Percentiles rank a stretch among this genome's conserved stretches.
These are phyloP conservation scores for Taphrina pruni DNA, from an alignment of 1,139 yeast genomes.

Conservation along the genomic window DNA sequence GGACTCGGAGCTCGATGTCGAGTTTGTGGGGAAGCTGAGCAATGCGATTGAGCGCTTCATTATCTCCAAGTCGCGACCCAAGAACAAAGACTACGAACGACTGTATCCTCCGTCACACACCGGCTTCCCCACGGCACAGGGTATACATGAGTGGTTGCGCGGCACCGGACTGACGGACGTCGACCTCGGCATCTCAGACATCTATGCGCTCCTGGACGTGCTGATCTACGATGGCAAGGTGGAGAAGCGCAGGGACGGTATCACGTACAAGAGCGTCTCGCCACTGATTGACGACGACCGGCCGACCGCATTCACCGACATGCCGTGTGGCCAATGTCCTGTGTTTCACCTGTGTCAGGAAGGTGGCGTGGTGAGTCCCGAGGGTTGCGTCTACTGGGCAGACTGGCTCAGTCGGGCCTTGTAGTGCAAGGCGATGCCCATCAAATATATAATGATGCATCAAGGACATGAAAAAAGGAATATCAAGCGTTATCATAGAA, in stretches of 20 bases:
- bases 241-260: conserved; percentile 62
- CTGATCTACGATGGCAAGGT: conserved; percentile 83
- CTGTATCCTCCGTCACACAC: conserved; percentile 60
- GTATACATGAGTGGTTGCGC: conserved; percentile 77
- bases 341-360: conserved; percentile 50
- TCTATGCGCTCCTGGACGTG: conserved; percentile 84
- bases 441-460: too few species aligned
- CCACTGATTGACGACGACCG: conserved; percentile 10
- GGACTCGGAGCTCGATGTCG: conserved; percentile 91
- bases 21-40: conserved; percentile 81
- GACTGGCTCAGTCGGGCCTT: conserved; percentile 49
- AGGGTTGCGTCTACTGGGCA: conserved; percentile 52
- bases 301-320: conserved; percentile 53
- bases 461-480: too few species aligned
- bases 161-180: conserved; percentile 72
- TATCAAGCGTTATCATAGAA: too few species aligned
- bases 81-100: conserved; percentile 43
- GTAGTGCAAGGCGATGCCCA: background rate
- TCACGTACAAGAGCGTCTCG: conserved; percentile 54
- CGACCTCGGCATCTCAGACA: conserved; percentile 74
- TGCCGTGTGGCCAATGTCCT: conserved; percentile 53
- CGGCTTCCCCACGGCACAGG: conserved; percentile 67
- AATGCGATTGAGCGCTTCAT: conserved; percentile 89
- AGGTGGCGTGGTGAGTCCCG: conserved; percentile 52
- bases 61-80: conserved; percentile 57